Evolutionary conservation across 257 asterid genomes (phyloP).

Genomic region (Solanum dulcamara): DNA sequence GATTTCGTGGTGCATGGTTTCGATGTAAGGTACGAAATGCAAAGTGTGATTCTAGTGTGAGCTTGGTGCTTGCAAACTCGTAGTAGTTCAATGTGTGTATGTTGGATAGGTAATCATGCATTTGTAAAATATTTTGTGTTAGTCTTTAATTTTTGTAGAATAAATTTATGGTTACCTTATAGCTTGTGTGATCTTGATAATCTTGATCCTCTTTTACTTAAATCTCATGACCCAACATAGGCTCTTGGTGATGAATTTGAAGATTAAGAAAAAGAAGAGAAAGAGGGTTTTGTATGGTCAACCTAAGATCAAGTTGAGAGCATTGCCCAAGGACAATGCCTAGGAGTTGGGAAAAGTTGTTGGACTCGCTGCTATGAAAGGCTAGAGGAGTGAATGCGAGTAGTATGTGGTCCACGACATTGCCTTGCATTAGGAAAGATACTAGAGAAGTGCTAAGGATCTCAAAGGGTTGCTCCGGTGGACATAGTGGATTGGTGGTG

Average conservation of each 20-base stretch:
- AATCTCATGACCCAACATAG: neutral
- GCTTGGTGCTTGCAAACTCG: neutral
- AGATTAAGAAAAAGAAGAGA: neutral
- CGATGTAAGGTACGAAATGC: conserved; percentile 5
- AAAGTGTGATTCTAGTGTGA: neutral
- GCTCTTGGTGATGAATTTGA: neutral
- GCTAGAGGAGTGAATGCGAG: neutral
- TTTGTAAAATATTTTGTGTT: neutral
- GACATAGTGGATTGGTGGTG: neutral
- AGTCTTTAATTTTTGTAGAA: neutral
- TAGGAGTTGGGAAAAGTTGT: neutral
- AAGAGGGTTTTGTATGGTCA: neutral
- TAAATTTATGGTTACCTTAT: neutral
- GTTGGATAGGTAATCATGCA: neutral
- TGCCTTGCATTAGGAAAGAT: neutral
- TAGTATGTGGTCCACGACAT: neutral
- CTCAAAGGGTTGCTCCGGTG: neutral
- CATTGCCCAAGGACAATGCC: neutral
- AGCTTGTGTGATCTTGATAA: neutral
- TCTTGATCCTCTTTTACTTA: neutral
- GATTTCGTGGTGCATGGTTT: conserved; percentile 23
- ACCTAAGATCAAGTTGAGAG: neutral
- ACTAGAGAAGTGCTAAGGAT: neutral
- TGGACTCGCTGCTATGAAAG: neutral
- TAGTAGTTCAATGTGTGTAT: neutral